These are phyloP conservation scores for Begonia loranthoides DNA, from an alignment of 306 rosid species.

Conservation along the genomic window DNA sequence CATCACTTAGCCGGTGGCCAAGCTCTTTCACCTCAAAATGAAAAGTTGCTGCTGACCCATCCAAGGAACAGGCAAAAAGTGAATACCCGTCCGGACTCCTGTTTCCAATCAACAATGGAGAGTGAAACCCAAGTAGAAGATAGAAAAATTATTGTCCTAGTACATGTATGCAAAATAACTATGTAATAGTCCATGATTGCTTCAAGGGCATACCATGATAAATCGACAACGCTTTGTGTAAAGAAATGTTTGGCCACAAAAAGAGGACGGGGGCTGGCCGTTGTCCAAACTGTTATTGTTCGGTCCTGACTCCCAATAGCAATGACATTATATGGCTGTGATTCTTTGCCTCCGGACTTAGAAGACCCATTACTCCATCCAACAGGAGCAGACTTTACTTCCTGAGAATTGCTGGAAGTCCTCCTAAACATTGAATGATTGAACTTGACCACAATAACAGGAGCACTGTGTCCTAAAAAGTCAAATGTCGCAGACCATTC, in stretches of 20 bases:
- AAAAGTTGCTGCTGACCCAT: conserved; percentile 81
- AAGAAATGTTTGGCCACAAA: conserved; percentile 99
- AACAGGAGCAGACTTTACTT: conserved; percentile 53
- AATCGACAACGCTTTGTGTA: conserved; percentile 92
- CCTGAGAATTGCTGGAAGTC: conserved; percentile 49
- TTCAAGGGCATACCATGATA: conserved; percentile 64
- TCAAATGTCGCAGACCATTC: conserved; percentile 99
- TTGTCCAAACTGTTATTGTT: conserved; percentile 96
- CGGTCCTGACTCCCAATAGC: conserved; percentile 98
- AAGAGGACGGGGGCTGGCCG: conserved; percentile 95
- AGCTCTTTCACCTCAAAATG: conserved; percentile 87
- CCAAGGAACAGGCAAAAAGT: conserved; percentile 95
- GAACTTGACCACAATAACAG: conserved; percentile 85
- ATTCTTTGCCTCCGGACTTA: conserved; percentile 65
- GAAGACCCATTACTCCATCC: conserved; percentile 90
- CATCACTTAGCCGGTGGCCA: conserved; percentile 68
- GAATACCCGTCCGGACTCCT: conserved; percentile 99
- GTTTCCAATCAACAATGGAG: conserved; percentile 20
- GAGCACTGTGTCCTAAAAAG: conserved; percentile 96
- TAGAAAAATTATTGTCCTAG: background rate
- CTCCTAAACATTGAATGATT: conserved; percentile 92
- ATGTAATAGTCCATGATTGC: conserved; percentile 2
- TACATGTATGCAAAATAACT: background rate
- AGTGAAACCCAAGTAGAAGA: conserved; percentile 5
- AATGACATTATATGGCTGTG: conserved; percentile 86